Evolutionary conservation across 2,329 filamentous ascomycete species (phyloP).

Genomic region (Bipolaris oryzae): DNA sequence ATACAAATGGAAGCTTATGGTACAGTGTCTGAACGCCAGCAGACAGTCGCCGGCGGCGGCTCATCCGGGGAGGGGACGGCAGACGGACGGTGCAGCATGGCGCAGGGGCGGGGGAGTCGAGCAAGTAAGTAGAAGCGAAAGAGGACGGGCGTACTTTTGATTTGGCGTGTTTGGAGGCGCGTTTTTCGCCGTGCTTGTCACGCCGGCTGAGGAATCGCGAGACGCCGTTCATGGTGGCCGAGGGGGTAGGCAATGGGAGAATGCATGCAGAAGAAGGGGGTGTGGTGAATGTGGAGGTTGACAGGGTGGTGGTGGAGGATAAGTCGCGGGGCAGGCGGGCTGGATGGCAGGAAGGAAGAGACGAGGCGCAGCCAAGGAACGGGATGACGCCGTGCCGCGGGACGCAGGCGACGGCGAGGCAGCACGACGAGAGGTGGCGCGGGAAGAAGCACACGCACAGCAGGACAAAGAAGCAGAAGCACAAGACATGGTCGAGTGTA

Average conservation of each 20-base stretch:
- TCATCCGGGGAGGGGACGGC: conserved; percentile 4
- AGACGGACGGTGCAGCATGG: conserved; percentile 19
- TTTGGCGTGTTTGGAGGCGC: conserved; percentile 38
- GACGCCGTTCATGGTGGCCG: conserved; percentile 54
- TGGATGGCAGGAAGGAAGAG: conserved; percentile 16
- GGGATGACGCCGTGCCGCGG: conserved; percentile 1
- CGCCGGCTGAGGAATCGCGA: conserved; percentile 74
- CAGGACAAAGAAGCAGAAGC: background rate
- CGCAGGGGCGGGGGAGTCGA: conserved; percentile 18
- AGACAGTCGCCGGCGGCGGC: conserved; percentile 18
- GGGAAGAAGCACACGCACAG: background rate
- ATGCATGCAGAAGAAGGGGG: conserved; percentile 24
- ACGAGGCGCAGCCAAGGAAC: conserved; percentile 10
- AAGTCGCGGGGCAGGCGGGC: background rate
- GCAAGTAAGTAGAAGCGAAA: conserved; percentile 25
- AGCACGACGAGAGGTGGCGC: conserved; percentile 2
- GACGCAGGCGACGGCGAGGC: conserved; percentile 1
- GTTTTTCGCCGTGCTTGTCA: conserved; percentile 60
- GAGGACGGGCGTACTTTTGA: conserved; percentile 41
- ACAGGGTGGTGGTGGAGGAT: background rate
- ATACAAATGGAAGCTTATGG: conserved; percentile 31
- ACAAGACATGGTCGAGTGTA: background rate
- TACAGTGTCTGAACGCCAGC: conserved; percentile 29
- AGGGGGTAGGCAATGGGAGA: conserved; percentile 15
- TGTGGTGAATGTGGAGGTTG: background rate